Evolutionary conservation across 2,329 filamentous ascomycete genomes (phyloP).

Genomic region (Colletotrichum gloeosporioides): DNA sequence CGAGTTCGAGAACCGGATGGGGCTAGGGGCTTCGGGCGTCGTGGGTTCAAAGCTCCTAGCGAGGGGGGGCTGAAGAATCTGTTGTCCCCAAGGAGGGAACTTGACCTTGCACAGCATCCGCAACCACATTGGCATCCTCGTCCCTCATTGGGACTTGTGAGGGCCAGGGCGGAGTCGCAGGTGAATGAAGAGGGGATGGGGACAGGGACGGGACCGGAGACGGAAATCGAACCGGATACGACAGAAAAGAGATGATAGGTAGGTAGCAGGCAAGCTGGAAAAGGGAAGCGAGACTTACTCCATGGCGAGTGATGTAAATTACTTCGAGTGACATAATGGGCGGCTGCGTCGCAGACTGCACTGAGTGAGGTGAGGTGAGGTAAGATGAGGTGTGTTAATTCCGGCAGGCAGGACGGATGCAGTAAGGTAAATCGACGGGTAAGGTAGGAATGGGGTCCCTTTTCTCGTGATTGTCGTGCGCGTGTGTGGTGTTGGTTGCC

Average conservation of each 20-base stretch:
- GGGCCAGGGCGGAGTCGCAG: not conserved
- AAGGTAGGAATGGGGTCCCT: not conserved
- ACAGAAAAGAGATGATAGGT: not conserved
- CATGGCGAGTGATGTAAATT: constrained; percentile 78
- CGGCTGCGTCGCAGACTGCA: not conserved
- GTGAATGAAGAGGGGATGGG: not conserved
- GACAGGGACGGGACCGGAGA: constrained; percentile 6
- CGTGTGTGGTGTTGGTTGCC: not conserved
- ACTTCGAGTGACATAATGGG: constrained; percentile 67
- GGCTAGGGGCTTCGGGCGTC: not conserved
- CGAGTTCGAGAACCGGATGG: not conserved
- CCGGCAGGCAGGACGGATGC: not conserved
- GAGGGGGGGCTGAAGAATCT: not conserved
- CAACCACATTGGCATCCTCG: not conserved
- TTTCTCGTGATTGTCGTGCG: not conserved
- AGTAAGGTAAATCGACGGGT: not conserved
- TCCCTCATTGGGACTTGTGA: not conserved
- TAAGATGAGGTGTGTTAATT: not conserved
- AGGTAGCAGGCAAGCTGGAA: not conserved
- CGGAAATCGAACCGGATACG: constrained; percentile 10
- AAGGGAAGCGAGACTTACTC: constrained; percentile 57
- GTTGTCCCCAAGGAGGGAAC: constrained; percentile 1
- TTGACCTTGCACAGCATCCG: not conserved
- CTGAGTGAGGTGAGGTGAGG: not conserved
- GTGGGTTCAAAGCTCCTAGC: not conserved